Conservation (phyloP, 257 asterid genomes). For the Salvia miltiorrhiza region DNA sequence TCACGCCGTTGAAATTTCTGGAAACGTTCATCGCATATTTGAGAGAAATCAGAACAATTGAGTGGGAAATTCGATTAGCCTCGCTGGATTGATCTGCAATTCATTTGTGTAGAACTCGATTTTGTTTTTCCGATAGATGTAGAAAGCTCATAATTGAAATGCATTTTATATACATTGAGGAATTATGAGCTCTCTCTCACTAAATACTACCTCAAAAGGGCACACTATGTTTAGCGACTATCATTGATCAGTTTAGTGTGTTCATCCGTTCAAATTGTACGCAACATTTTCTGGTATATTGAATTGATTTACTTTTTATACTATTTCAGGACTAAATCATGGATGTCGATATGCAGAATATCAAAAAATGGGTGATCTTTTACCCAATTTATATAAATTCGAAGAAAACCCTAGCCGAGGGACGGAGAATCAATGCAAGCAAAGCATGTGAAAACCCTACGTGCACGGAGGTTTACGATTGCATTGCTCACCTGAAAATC, state of each 20-base stretch:
- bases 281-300: not conserved
- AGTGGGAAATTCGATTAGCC: not conserved
- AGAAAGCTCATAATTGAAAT: not conserved
- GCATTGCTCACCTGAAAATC: conserved; percentile 73
- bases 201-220: not conserved
- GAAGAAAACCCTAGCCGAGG: conserved; percentile 86
- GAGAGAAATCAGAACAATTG: not conserved
- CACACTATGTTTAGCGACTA: too few species aligned
- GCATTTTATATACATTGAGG: not conserved
- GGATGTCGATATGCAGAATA: conserved; percentile 70
- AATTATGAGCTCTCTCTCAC: not conserved
- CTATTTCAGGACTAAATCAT: conserved; percentile 28
- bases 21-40: not conserved
- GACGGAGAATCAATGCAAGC: conserved; percentile 70
- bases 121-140: not conserved
- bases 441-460: conserved; percentile 97
- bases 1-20: not conserved
- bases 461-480: conserved; percentile 73
- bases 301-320: not conserved
- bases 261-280: not conserved
- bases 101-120: not conserved
- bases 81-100: not conserved
- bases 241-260: not conserved
- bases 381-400: conserved; percentile 92
- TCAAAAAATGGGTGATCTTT: conserved; percentile 78